These are phyloP conservation scores for Colletotrichum sp. DNA, from an alignment of 2,329 filamentous ascomycete genomes.

Conservation along the genomic window DNA sequence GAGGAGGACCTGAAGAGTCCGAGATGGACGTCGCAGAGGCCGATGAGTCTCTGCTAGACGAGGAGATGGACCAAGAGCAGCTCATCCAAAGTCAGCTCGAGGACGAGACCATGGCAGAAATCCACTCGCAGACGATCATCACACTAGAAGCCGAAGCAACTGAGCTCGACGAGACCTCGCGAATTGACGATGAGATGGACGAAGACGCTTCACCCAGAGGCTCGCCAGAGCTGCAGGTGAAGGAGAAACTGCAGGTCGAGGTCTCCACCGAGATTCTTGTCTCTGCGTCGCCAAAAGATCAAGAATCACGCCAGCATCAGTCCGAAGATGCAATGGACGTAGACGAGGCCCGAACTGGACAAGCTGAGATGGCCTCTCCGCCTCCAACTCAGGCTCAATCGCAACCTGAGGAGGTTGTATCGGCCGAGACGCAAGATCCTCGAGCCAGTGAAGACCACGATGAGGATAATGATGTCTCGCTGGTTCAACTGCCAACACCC, in stretches of 20 bases:
- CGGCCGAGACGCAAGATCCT: not conserved
- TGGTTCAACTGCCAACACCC: not conserved
- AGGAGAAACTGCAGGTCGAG: not conserved
- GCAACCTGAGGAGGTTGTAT: not conserved
- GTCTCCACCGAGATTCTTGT: not conserved
- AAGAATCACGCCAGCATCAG: not conserved
- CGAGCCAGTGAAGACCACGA: not conserved
- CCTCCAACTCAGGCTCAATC: not conserved
- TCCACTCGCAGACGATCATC: slow-evolving; percentile 29
- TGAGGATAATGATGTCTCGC: not conserved
- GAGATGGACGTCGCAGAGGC: slow-evolving; percentile 9
- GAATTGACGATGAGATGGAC: not conserved
- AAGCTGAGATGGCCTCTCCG: not conserved
- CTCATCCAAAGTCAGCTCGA: slow-evolving; percentile 15
- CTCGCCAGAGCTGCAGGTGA: not conserved
- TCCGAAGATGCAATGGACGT: slow-evolving; percentile 8
- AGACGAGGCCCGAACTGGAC: not conserved
- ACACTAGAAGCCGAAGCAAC: not conserved
- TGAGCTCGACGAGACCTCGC: not conserved
- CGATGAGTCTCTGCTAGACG: slow-evolving; percentile 3
- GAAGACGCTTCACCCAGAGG: not conserved
- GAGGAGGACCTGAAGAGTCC: not conserved
- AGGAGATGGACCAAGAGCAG: not conserved
- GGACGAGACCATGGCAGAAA: slow-evolving; percentile 35
- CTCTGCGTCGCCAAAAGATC: not conserved